Evolutionary conservation across 2,329 filamentous ascomycete genomes (phyloP).

Genomic region (Scedosporium aurantiacum): DNA sequence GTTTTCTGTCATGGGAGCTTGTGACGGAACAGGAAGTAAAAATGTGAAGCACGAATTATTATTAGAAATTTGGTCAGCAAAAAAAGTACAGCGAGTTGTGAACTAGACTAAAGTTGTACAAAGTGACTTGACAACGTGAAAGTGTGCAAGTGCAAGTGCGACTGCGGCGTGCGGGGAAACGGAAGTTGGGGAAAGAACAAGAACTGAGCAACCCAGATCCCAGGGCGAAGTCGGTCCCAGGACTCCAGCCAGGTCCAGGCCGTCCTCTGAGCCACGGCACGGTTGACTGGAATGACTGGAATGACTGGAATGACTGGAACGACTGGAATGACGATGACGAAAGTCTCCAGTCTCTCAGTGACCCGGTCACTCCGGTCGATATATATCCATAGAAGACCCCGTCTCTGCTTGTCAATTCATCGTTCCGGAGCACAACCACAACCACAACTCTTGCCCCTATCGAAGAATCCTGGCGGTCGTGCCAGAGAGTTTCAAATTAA

Average conservation of each 20-base stretch:
- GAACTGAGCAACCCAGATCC: too few relatives aligned
- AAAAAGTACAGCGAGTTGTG: neutral
- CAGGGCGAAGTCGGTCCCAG: neutral
- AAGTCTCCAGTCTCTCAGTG: too few relatives aligned
- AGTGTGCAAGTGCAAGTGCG: neutral
- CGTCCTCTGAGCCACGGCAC: neutral
- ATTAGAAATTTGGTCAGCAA: neutral
- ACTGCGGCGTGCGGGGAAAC: neutral
- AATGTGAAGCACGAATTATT: neutral
- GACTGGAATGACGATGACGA: too few relatives aligned
- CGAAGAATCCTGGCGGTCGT: neutral
- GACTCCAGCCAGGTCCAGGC: too few relatives aligned
- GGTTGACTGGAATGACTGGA: too few relatives aligned
- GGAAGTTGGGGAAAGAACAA: neutral
- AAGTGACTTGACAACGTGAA: neutral
- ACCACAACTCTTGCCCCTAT: too few relatives aligned
- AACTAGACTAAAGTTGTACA: neutral
- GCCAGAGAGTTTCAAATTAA: neutral
- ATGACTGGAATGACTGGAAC: too few relatives aligned
- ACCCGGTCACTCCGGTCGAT: too few relatives aligned
- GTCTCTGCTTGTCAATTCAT: too few relatives aligned
- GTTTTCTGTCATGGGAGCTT: neutral
- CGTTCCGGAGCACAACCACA: too few relatives aligned
- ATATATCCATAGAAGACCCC: too few relatives aligned
- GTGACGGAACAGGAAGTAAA: neutral